These are phyloP conservation scores for Plasmodium fragile DNA, from an alignment of 169 alveolate species.

Conservation along the genomic window DNA sequence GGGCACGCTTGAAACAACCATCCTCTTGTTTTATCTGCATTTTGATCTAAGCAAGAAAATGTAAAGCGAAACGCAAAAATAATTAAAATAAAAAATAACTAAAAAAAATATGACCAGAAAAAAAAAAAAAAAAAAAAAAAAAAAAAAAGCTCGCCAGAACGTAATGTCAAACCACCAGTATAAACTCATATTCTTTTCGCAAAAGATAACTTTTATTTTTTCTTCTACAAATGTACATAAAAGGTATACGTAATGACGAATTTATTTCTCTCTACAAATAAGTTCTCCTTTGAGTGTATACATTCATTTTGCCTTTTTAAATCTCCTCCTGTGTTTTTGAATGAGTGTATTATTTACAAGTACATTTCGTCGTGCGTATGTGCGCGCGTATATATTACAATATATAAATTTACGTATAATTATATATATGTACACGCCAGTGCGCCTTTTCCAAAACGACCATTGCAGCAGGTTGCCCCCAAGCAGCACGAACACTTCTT, in stretches of 20 bases:
- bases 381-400: neutral
- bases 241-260: neutral
- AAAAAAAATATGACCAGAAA: neutral
- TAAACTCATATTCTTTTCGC: neutral
- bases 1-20: conserved; percentile 5
- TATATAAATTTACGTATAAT: too few species aligned
- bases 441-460: neutral
- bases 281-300: neutral
- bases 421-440: neutral
- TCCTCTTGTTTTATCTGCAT: neutral
- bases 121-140: conserved; percentile 6
- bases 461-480: neutral
- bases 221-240: neutral
- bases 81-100: neutral
- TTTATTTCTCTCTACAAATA: neutral
- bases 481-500: neutral
- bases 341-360: neutral
- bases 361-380: neutral
- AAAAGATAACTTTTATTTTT: neutral
- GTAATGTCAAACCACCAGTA: neutral
- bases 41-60: neutral
- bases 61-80: neutral
- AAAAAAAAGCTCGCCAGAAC: conserved; percentile 39
- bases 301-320: neutral
- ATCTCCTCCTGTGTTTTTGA: neutral